These are phyloP conservation scores for Selaginella tamariscina DNA, from an alignment of 75 land plant genomes.

Conservation along the genomic window DNA sequence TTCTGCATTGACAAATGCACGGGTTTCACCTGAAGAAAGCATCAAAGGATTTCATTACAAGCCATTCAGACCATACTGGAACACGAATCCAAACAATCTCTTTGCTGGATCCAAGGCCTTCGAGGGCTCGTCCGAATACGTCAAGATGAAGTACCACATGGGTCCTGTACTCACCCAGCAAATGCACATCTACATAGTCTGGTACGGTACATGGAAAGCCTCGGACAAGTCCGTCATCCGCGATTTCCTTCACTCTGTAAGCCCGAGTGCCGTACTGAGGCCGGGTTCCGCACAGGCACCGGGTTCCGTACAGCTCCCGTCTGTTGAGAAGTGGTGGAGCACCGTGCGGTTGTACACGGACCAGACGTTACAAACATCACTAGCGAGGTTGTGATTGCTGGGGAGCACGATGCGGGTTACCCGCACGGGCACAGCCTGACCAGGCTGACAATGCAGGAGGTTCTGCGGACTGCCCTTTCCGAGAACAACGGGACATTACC, in stretches of 20 bases:
- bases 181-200: constrained; percentile 62
- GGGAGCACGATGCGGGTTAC: constrained; percentile 33
- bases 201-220: constrained; percentile 65
- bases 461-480: constrained; percentile 30
- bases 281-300: too few relatives aligned
- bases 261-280: constrained; percentile 15
- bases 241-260: constrained; percentile 61
- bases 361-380: constrained; percentile 51
- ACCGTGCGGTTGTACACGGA: constrained; percentile 58
- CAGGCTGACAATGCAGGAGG: constrained; percentile 36
- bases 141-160: constrained; percentile 70
- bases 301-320: constrained; percentile 20
- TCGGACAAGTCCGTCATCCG: constrained; percentile 55
- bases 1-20: background rate
- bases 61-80: constrained; percentile 5
- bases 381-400: constrained; percentile 25
- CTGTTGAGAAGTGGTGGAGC: constrained; percentile 64
- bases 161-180: constrained; percentile 69
- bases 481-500: constrained; percentile 28
- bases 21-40: background rate
- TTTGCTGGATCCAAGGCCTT: constrained; percentile 36
- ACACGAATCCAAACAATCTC: background rate
- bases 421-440: constrained; percentile 46
- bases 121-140: constrained; percentile 81
- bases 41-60: background rate